phyloP scores from a whole-genome alignment of 106 monocot species.

The Cymbidium sinense region DNA sequence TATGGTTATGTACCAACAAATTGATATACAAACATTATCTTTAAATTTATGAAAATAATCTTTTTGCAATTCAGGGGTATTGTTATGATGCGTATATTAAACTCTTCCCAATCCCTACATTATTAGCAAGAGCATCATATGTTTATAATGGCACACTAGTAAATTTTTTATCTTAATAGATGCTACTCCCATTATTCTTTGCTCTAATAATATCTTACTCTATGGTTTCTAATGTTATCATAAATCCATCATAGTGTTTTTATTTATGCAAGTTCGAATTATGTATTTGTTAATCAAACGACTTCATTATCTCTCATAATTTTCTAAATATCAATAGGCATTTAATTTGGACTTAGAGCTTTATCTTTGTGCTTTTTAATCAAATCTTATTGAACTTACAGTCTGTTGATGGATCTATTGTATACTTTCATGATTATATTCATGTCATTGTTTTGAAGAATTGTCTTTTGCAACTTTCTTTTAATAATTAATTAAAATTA shows the following conservation, averaged over 20 bases:
- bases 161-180: neutral
- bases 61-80: neutral
- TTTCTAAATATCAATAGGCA: neutral
- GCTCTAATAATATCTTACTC: neutral
- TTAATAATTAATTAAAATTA: neutral
- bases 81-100: neutral
- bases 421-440: neutral
- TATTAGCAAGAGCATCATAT: neutral
- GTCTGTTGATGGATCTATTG: neutral
- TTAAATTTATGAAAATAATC: neutral
- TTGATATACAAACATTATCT: neutral
- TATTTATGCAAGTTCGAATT: neutral
- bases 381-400: neutral
- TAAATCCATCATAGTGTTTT: neutral
- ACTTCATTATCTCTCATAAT: neutral
- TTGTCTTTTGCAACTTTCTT: neutral
- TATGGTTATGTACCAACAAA: neutral
- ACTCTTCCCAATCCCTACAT: neutral
- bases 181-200: neutral
- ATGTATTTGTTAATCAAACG: neutral
- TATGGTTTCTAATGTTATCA: neutral
- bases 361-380: neutral
- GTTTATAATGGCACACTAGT: neutral
- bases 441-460: neutral
- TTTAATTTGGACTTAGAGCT: neutral